Evolutionary conservation across 495 filamentous ascomycete species (phyloP).

Genomic region (Amorphotheca resinae): DNA sequence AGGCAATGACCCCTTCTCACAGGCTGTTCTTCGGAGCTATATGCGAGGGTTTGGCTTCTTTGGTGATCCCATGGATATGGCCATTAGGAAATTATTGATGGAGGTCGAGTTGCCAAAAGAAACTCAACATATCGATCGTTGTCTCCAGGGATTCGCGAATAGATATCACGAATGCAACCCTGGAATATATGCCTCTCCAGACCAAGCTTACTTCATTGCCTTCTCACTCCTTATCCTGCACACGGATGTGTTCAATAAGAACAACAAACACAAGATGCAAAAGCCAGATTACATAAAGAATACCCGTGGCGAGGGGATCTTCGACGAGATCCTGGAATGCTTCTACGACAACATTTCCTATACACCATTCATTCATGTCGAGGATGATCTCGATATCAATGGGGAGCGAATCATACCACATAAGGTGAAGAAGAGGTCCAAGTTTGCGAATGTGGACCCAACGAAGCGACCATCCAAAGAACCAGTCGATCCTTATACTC

Average conservation of each 20-base stretch:
- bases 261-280: conserved; percentile 99
- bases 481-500: conserved; percentile 85
- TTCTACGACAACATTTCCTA: conserved; percentile 98
- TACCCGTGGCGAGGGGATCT: conserved; percentile 75
- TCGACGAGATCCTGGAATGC: conserved; percentile 84
- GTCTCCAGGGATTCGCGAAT: conserved; percentile 87
- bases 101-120: conserved; percentile 93
- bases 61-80: conserved; percentile 95
- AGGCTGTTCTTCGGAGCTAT: conserved; percentile 75
- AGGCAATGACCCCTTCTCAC: conserved; percentile 69
- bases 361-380: conserved; percentile 92
- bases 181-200: conserved; percentile 81
- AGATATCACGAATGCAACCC: conserved; percentile 98
- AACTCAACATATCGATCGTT: conserved; percentile 94
- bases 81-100: conserved; percentile 88
- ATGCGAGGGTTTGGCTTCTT: conserved; percentile 93
- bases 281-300: conserved; percentile 93
- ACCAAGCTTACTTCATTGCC: conserved; percentile 93
- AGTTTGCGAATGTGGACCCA: conserved; percentile 53
- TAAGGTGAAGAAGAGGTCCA: conserved; percentile 50
- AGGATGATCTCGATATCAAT: conserved; percentile 77
- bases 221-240: conserved; percentile 95
- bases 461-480: conserved; percentile 56
- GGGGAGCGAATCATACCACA: conserved; percentile 61
- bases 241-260: conserved; percentile 98